Percentiles rank a stretch among this genome's conserved stretches.
These are phyloP conservation scores for Ceratocystis colombiana DNA, from an alignment of 2,329 filamentous ascomycete species.

Conservation along the genomic window DNA sequence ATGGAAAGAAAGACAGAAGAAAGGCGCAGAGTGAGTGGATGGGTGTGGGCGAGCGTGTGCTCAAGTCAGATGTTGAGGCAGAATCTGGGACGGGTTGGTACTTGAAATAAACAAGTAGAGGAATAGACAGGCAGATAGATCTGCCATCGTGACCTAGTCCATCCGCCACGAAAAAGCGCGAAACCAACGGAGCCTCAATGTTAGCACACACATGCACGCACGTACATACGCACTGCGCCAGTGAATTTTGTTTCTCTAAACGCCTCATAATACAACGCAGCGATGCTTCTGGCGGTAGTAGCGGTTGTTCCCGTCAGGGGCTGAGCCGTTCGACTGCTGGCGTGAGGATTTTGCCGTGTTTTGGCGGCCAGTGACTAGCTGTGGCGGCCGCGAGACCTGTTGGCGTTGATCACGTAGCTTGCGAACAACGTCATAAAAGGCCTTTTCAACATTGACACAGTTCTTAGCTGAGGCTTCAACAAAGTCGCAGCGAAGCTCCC, in stretches of 20 bases:
- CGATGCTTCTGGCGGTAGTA: constrained; percentile 32
- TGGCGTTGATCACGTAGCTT: constrained; percentile 77
- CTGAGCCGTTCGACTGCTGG: constrained; percentile 26
- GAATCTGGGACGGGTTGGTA: too few relatives aligned
- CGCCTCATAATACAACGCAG: constrained; percentile 36
- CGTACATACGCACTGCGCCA: not conserved
- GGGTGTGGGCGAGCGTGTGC: too few relatives aligned
- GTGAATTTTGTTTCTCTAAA: not conserved
- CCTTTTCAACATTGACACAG: constrained; percentile 96
- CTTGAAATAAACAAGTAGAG: too few relatives aligned
- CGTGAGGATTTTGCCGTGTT: constrained; percentile 29
- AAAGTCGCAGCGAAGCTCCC: constrained; percentile 89
- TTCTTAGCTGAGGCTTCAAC: constrained; percentile 96
- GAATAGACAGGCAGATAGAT: too few relatives aligned
- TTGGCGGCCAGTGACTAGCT: constrained; percentile 28
- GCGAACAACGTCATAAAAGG: constrained; percentile 93
- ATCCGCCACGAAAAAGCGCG: too few relatives aligned
- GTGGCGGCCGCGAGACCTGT: constrained; percentile 37
- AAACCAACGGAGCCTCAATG: not conserved
- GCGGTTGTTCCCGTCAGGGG: constrained; percentile 29
- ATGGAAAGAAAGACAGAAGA: not conserved
- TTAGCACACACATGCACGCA: not conserved
- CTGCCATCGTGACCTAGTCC: too few relatives aligned
- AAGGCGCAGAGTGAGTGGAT: too few relatives aligned
- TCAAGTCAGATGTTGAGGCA: too few relatives aligned